Evolutionary conservation across 371 early-diverging fungal species (phyloP).

Genomic region (Rhizopus arrhizus): DNA sequence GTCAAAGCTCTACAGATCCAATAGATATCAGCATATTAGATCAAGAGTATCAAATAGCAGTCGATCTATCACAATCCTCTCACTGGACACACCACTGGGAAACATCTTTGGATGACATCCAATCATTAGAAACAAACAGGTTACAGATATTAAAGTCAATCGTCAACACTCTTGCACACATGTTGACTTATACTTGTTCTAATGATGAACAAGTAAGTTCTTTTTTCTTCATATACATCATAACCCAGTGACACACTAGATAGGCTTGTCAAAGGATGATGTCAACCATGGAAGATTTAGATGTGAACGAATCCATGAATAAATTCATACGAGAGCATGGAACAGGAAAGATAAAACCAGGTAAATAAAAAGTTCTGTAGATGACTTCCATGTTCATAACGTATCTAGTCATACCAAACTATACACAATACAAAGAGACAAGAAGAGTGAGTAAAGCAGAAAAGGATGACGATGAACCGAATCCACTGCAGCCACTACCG

Average conservation of each 20-base stretch:
- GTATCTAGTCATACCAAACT: too few relatives aligned
- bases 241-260: neutral
- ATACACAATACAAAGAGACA: too few relatives aligned
- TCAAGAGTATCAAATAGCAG: conserved; percentile 10
- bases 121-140: conserved; percentile 11
- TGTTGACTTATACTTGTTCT: conserved; percentile 1
- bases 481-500: too few relatives aligned
- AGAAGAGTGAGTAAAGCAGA: too few relatives aligned
- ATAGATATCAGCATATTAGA: conserved; percentile 7
- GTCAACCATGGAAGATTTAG: too few relatives aligned
- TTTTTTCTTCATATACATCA: too few relatives aligned
- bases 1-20: conserved; percentile 2
- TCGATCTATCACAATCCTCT: neutral
- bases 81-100: conserved; percentile 19
- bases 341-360: too few relatives aligned
- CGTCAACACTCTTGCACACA: conserved; percentile 5
- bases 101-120: conserved; percentile 13
- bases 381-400: too few relatives aligned
- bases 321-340: too few relatives aligned
- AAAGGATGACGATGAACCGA: too few relatives aligned
- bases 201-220: conserved; percentile 12
- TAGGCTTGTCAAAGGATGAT: conserved; percentile 8
- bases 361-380: too few relatives aligned
- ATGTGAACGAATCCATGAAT: too few relatives aligned
- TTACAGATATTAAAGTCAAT: conserved; percentile 14